Evolutionary conservation across 441 rosid species (phyloP), one percentile per base, ranked within the genome.

Genomic region (Hura crepitans): DNA sequence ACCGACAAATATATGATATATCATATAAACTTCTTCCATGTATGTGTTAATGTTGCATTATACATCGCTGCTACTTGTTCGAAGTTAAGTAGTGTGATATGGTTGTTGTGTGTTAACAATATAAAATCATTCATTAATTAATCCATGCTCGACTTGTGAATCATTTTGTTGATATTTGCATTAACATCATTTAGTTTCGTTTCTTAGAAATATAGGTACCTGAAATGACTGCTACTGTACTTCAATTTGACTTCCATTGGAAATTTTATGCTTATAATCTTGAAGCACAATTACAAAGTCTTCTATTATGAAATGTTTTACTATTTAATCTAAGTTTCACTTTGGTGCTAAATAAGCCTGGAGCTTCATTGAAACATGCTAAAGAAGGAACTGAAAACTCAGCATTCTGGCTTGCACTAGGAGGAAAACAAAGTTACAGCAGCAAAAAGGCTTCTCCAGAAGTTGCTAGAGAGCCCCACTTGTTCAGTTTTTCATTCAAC

Each of bases 381-480:
- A 96, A 93, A 80, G 99, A 93, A 89, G 99, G 99, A 75, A 91
- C 98, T 60, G 99, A 96, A 91, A 93, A 87, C 85, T 91, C 97
- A 51, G 72, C 95, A 70, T 96, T 96, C 81, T 96, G 99, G 99
- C 86, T 74, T 87, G 84, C 98, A 47, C 91, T 96, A 79, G 98
- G 98, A 56, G 99, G 98, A 54, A 96, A 96, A 80, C 97, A 96
- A 82, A 87, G 79, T 77, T 90, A 89, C 86, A 88, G 78, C 72
- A 86, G 95, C 84, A 86, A 87, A 85, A 90, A 84, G 42, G 72
- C 77, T 73, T 68, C 92, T 74, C 68, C 80, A 14, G 99, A 92
- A 79, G 78, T 65, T 76, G 77, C 80, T 72, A 87, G 96, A 74
- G 99, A 96, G 78, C 97, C 97, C 56, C 99, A 87, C 77, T 77